phyloP scores from a whole-genome alignment of 805 yeast species.

The Ogataea saltuana region DNA sequence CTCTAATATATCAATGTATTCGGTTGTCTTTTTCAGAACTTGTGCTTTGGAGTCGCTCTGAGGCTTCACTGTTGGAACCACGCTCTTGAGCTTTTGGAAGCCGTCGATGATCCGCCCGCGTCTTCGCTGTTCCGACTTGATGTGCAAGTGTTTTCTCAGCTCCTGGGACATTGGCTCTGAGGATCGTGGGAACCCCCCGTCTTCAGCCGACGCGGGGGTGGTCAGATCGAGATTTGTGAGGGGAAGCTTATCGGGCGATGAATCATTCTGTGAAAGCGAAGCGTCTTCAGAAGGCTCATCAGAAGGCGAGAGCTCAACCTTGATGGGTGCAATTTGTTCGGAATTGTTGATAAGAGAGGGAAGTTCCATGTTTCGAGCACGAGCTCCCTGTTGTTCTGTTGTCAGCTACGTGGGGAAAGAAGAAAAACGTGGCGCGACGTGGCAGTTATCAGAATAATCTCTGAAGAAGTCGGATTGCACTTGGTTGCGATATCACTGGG shows the following conservation, averaged over 20 bases:
- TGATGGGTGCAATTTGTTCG: conserved; percentile 5
- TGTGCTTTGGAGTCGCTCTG: conserved; percentile 48
- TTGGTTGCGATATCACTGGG: not conserved
- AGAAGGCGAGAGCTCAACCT: too few relatives aligned
- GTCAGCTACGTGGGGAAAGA: not conserved
- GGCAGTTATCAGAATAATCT: too few relatives aligned
- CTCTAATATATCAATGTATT: conserved; percentile 42
- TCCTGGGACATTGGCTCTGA: conserved; percentile 22
- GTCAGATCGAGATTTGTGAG: conserved; percentile 2
- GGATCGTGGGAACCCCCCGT: too few relatives aligned
- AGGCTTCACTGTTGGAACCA: conserved; percentile 43
- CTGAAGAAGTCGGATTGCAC: too few relatives aligned
- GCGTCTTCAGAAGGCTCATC: not conserved
- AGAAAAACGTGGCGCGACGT: too few relatives aligned
- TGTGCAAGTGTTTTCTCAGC: conserved; percentile 40
- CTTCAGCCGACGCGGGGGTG: too few relatives aligned
- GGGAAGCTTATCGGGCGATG: not conserved
- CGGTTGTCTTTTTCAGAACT: conserved; percentile 43
- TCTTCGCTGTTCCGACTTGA: conserved; percentile 47
- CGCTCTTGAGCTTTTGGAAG: conserved; percentile 38
- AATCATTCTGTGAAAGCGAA: not conserved
- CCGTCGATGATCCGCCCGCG: conserved; percentile 49
- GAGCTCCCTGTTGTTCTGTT: not conserved
- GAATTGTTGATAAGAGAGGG: conserved; percentile 17
- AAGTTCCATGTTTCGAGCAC: conserved; percentile 12